Evolutionary conservation across 2,329 filamentous ascomycete species (phyloP), one percentile per base, ranked within the genome.

Genomic region (Thelonectria discophora): DNA sequence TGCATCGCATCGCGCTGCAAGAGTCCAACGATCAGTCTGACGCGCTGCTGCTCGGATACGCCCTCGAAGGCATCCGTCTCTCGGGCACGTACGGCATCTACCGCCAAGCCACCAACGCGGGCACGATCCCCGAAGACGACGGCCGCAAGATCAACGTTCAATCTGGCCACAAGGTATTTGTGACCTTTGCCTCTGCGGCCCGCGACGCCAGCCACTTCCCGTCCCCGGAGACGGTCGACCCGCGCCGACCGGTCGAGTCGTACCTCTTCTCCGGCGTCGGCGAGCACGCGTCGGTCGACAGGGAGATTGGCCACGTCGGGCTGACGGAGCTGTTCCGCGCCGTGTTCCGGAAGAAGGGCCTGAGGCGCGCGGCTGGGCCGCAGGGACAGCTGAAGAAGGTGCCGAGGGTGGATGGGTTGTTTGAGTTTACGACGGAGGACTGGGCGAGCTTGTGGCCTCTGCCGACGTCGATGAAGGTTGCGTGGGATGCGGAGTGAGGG

Each of bases 361-460:
- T 93, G 11, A 79, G 87, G 6, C 81, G 87, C 30, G 87, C 86
- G 0, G 79, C 85, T 0, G 90, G 90, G 0, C 77, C 84, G 1
- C 87, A 90, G 75, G 90, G 90, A 0, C 78, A 87, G 71, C 74
- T 93, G 65, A 91, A 91, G 81, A 89, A 86, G 78, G 80, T 92
- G 2, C 76, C 80, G 0, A 80, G 81, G 9, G 78, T 81, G 0
- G 85, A 82, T 0, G 86, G 85, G 0, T 84, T 83, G 73, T 84
- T 80, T 10, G 77, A 85, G 7, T 92, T 91, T 73, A 79, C 92
- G 80, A 83, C 84, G 39, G 86, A 90, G 75, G 88, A 92, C 70
- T 87, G 88, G 79, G 85, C 86, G 15, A 73, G 70, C 8, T 66
- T 80, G 18, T 78, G 74, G 69, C 77, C 80, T 1, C 84, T 83